Conservation (phyloP, 148 eudicot genomes). For the Camellia granthamiana region DNA sequence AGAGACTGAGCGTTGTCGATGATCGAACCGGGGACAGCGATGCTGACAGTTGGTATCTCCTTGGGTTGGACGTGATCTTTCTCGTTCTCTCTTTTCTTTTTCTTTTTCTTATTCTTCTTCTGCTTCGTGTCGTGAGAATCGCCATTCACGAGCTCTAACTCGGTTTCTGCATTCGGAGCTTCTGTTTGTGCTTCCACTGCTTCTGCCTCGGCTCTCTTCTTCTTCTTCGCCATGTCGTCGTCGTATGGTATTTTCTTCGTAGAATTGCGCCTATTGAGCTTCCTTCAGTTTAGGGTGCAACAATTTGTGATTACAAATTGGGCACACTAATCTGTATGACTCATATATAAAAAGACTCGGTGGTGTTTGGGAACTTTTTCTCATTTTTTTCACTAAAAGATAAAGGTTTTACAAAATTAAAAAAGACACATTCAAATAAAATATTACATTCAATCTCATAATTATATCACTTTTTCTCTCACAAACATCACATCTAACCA, state of each 20-base stretch:
- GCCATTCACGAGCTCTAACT: constrained; percentile 27
- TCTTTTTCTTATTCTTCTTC: constrained; percentile 36
- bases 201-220: constrained; percentile 27
- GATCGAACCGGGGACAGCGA: constrained; percentile 82
- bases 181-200: constrained; percentile 14
- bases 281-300: too few species aligned
- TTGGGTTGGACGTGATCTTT: constrained; percentile 13
- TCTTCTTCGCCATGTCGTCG: constrained; percentile 32
- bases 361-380: too few species aligned
- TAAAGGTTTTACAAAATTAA: too few species aligned
- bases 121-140: constrained; percentile 27
- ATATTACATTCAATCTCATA: too few species aligned
- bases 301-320: too few species aligned
- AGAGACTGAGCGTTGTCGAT: constrained; percentile 85
- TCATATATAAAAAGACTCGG: too few species aligned
- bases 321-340: too few species aligned
- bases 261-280: neutral
- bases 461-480: too few species aligned
- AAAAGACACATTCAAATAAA: too few species aligned
- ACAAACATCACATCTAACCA: too few species aligned
- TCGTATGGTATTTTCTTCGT: neutral
- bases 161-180: neutral
- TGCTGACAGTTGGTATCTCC: constrained; percentile 52
- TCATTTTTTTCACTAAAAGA: too few species aligned
- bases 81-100: constrained; percentile 1